Base-by-base conservation (phyloP, 352 stramenopile species). In the Pythium sukuiense region DNA sequence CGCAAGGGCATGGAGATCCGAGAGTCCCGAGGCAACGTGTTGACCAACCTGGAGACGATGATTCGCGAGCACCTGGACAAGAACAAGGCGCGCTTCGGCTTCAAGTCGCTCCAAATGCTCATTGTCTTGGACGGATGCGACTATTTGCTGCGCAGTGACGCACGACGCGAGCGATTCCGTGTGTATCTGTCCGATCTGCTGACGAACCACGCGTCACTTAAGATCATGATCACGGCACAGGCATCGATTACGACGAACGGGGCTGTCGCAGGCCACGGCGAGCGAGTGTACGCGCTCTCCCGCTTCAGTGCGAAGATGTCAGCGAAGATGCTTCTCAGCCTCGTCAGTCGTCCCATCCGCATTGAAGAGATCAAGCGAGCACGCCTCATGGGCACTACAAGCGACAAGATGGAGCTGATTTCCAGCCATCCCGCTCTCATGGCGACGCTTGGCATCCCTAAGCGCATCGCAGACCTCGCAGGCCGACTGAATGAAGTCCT, bases 41-140 rank as follows among this genome's bases (percentile, higher is more conserved):
- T 90, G n/a, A 74, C 68, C 49, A 78, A 72, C 13, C 65, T 90
- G 48, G 73, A 89, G 53, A 76, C 60, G 4, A 76, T 81, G 69
- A 72, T 92, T 12, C 65, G 62, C 13, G 72, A 88, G 32, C 71
- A 89, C 63, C 45, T 92, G 0, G 76, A 73, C 35, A 71, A 79
- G 27, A 73, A 87, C 58, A 87, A 86, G 58, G 55, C 63, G 16
- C 72, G 76, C 16, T 77, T 86, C 35, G 79, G 83, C 48, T 77
- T 79, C 57, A 78, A 86, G 20, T 73, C 71, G 5, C 76, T 87
- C 54, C 76, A 90, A 32, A 73, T 87, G 60, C 71, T 93, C 6
- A 55, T 93, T 39, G 67, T 93, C 14, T 70, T 93, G 39, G 85
- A 92, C 60, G 85, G 83, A 4, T 93, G 85, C 52, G 85, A 93